Evolutionary conservation across 495 filamentous ascomycete genomes (phyloP), one percentile per base, ranked within the genome.

Genomic region (Arthonia radiata): DNA sequence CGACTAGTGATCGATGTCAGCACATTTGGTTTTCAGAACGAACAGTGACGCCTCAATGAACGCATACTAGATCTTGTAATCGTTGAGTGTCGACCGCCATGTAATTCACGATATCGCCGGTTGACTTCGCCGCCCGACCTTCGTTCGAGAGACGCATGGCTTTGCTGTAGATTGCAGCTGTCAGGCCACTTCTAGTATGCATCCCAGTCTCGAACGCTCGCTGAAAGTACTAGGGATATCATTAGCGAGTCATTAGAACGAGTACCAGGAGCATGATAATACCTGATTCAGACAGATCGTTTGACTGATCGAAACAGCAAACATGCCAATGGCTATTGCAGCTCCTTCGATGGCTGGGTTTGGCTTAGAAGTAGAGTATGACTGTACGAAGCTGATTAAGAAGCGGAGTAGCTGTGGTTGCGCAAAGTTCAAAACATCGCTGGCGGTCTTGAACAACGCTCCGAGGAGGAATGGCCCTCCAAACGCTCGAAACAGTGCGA

Each of bases 171-270:
- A 94, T 93, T 28, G 82, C 62, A 0, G 81, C 73, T 6, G 79
- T 89, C 38, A 99, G 43, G 13, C 77, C 61, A 16, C 79, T 74
- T 48, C 89, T 92, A 47, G 94, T 79, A 7, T 79, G 66, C 86
- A 99, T 94, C 14, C 89, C 89, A 3, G 78, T 83, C 41, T 89
- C 76, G 37, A 94, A 94, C 7, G 80, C 63, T 33, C 80, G 57
- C 45, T 93, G 82, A 56, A 99, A 99, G 43, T 94, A 94, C 42
- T n/a, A n/a, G n/a, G n/a, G n/a, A n/a, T n/a, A n/a, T n/a, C n/a
- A n/a, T n/a, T n/a, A n/a, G n/a, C n/a, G n/a, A n/a, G n/a, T n/a
- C n/a, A n/a, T n/a, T n/a, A n/a, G n/a, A n/a, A n/a, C n/a, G n/a
- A n/a, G n/a, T n/a, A n/a, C n/a, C n/a, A n/a, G n/a, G n/a, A n/a